Evolutionary conservation across 305 asterid species (phyloP), one percentile per base, ranked within the genome.

Genomic region (Ilex paraguariensis): DNA sequence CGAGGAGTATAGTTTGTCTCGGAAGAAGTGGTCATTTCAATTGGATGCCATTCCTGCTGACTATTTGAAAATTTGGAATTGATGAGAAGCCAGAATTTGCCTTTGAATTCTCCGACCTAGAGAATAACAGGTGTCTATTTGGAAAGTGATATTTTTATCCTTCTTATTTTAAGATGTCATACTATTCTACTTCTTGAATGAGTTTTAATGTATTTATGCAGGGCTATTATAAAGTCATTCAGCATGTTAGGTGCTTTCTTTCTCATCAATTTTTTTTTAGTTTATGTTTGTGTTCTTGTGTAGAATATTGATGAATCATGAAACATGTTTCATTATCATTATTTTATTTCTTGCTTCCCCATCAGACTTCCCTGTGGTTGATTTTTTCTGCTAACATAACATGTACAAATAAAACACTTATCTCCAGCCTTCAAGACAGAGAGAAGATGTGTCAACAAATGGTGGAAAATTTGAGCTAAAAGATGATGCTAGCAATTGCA

Each of bases 61-160:
- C 74, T 68, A 66, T 74, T 73, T 63, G 61, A 64, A 55, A 52
- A 60, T 51, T 1, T 61, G 73, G 63, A 58, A 73, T 73, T 74
- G 40, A n/a, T 32, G 75, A 77, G 80, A 68, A 66, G 66, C 72
- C 75, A 59, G 79, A 65, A 56, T 64, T 71, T 64, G 65, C 59
- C 66, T 68, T 73, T 36, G 81, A 79, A 67, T 73, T 61, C 69
- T 70, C 82, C 81, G 66, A 74, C 69, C 65, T 57, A 56, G 82
- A 60, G 69, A 78, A 71, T 50, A 78, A 46, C 65, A 81, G 90
- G 95, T 90, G 66, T 59, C 54, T 42, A 52, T 45, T 53, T 48
- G 39, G 51, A 49, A 52, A 33, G 16, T 59, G 42, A 14, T 10
- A 10, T 56, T 28, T 13, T 9, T 56, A 6, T 13, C n/a, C 42